phyloP scores from a whole-genome alignment of 306 rosid species.

The Fragaria ananassa region DNA sequence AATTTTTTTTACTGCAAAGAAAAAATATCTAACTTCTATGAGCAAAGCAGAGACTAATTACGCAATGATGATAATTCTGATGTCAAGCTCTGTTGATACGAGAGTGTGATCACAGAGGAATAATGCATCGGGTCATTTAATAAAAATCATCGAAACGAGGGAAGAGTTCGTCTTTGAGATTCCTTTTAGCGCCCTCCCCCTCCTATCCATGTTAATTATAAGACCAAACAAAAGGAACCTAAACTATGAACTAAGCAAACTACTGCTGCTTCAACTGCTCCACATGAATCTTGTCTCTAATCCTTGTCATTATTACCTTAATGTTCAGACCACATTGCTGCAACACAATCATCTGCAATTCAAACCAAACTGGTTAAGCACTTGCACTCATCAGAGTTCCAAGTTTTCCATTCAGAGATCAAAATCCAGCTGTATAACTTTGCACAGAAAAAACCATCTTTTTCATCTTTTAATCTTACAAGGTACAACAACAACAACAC shows the following conservation, averaged over 20 bases:
- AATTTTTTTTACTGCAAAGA: no score
- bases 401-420: slow-evolving; percentile 16
- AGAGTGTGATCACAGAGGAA: not conserved
- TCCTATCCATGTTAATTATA: not conserved
- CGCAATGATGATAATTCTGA: not conserved
- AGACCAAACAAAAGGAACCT: not conserved
- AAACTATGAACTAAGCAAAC: not conserved
- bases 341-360: not conserved
- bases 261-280: not conserved
- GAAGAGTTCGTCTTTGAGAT: not conserved
- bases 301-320: slow-evolving; percentile 21
- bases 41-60: no score
- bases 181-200: not conserved
- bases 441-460: slow-evolving; percentile 21
- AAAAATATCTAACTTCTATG: no score
- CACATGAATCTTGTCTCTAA: slow-evolving; percentile 27
- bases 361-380: not conserved
- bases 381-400: not conserved
- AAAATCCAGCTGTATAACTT: not conserved
- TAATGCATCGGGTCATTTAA: not conserved
- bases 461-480: slow-evolving; percentile 48
- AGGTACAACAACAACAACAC: slow-evolving; percentile 24
- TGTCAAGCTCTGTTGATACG: not conserved
- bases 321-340: slow-evolving; percentile 13
- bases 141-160: not conserved